A percentile compares a stretch with the other conserved stretches of the same genome.
phyloP scores from a whole-genome alignment of 352 stramenopile species.

The Phytophthora constricta region DNA sequence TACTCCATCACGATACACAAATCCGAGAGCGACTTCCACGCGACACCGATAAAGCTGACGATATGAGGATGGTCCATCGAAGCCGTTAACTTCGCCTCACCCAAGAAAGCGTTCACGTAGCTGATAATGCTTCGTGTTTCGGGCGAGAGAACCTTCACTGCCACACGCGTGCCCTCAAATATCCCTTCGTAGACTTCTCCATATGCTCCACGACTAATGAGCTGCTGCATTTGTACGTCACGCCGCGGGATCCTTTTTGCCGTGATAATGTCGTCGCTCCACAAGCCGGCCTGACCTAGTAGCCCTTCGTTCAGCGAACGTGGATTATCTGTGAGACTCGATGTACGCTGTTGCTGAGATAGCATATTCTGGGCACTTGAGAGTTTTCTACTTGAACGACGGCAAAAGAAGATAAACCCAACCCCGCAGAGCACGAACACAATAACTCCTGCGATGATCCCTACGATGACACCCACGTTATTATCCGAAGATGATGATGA shows the following conservation, averaged over 20 bases:
- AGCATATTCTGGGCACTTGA: neutral
- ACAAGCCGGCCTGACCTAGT: too few relatives aligned
- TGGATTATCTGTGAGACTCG: too few relatives aligned
- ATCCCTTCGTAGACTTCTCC: too few relatives aligned
- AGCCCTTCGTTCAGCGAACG: too few relatives aligned
- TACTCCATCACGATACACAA: slow-evolving; percentile 41
- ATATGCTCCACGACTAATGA: too few relatives aligned
- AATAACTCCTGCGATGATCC: neutral
- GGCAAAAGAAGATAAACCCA: neutral
- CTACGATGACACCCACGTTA: neutral
- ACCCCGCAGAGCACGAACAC: neutral
- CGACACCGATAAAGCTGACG: slow-evolving; percentile 52
- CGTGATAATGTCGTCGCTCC: too few relatives aligned
- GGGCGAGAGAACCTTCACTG: slow-evolving; percentile 40
- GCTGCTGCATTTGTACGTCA: too few relatives aligned
- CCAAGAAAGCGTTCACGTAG: slow-evolving; percentile 43
- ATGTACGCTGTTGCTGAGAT: too few relatives aligned
- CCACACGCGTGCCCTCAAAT: slow-evolving; percentile 16
- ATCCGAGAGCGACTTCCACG: slow-evolving; percentile 42
- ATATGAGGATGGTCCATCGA: slow-evolving; percentile 50
- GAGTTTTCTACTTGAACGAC: neutral
- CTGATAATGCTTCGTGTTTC: slow-evolving; percentile 7
- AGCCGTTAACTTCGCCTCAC: slow-evolving; percentile 46
- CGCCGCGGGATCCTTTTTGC: too few relatives aligned
- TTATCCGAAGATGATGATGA: too few relatives aligned